These are phyloP conservation scores for Turritis glabra DNA, from an alignment of 345 rosid genomes.

Conservation along the genomic window DNA sequence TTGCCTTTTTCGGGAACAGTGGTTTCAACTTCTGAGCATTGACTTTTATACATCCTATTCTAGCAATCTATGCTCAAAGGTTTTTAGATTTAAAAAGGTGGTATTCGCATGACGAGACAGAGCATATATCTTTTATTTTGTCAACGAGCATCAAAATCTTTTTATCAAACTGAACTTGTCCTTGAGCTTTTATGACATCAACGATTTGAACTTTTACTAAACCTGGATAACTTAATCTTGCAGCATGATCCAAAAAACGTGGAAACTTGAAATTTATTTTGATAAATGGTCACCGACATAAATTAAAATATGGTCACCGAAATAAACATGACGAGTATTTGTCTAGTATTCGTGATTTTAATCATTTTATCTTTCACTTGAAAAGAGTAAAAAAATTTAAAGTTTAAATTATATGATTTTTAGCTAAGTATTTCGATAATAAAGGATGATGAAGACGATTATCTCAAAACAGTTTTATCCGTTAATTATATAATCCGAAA, in stretches of 20 bases:
- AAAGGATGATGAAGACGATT: background rate
- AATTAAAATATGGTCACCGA: too few relatives aligned
- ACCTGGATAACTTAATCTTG: too few relatives aligned
- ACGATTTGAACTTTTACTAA: too few relatives aligned
- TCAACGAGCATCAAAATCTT: background rate
- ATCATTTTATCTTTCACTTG: too few relatives aligned
- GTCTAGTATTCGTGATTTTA: too few relatives aligned
- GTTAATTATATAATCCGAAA: background rate
- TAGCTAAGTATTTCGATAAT: background rate
- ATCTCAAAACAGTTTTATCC: background rate
- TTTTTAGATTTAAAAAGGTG: background rate
- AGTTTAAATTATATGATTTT: too few relatives aligned
- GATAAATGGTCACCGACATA: too few relatives aligned
- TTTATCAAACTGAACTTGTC: background rate
- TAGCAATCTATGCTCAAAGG: conserved; percentile 2
- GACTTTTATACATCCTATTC: conserved; percentile 6
- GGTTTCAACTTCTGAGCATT: conserved; percentile 14
- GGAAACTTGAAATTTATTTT: too few relatives aligned
- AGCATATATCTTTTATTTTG: conserved; percentile 1
- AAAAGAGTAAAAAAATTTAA: too few relatives aligned
- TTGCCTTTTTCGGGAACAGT: conserved; percentile 1
- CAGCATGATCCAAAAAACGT: too few relatives aligned
- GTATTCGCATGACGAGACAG: conserved; percentile 10
- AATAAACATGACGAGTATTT: too few relatives aligned
- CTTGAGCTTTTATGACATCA: background rate